These are phyloP conservation scores for Pseudocercospora vitis DNA, from an alignment of 2,329 filamentous ascomycete genomes.

Conservation along the genomic window DNA sequence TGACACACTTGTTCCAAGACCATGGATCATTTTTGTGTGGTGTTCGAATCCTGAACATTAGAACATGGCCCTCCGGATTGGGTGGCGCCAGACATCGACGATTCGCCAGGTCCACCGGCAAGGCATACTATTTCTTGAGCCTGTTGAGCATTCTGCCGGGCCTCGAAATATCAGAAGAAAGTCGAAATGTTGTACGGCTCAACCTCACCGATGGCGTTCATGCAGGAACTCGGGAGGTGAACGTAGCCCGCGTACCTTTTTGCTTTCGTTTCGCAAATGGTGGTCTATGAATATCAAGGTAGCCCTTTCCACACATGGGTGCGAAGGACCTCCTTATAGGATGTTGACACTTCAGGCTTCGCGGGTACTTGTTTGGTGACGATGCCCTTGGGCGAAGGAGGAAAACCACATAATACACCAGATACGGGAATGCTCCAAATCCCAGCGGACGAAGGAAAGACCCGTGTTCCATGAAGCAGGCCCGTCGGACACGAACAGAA, in stretches of 20 bases:
- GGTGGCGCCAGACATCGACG: constrained; percentile 60
- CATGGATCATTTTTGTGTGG: constrained; percentile 53
- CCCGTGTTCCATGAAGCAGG: constrained; percentile 3
- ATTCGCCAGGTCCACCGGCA: constrained; percentile 60
- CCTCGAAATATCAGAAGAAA: constrained; percentile 67
- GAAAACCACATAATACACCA: constrained; percentile 19
- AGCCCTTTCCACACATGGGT: neutral
- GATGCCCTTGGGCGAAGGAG: constrained; percentile 15
- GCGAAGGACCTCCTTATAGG: constrained; percentile 24
- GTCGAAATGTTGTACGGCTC: constrained; percentile 42
- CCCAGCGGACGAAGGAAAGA: neutral
- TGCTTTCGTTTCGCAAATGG: constrained; percentile 56
- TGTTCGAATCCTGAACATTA: constrained; percentile 43
- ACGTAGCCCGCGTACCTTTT: constrained; percentile 59
- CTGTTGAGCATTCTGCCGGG: constrained; percentile 51
- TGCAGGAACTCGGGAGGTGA: constrained; percentile 50
- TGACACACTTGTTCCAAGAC: constrained; percentile 59
- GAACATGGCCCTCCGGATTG: constrained; percentile 47
- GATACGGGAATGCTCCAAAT: constrained; percentile 10
- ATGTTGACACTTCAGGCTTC: constrained; percentile 28
- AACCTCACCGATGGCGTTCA: constrained; percentile 18
- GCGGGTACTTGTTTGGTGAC: constrained; percentile 16
- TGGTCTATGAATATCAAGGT: constrained; percentile 22
- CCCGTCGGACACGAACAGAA: too few species aligned
- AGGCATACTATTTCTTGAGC: constrained; percentile 63